Conservation (phyloP, 139 green algal genomes). For the Coccomyxa sp. region DNA sequence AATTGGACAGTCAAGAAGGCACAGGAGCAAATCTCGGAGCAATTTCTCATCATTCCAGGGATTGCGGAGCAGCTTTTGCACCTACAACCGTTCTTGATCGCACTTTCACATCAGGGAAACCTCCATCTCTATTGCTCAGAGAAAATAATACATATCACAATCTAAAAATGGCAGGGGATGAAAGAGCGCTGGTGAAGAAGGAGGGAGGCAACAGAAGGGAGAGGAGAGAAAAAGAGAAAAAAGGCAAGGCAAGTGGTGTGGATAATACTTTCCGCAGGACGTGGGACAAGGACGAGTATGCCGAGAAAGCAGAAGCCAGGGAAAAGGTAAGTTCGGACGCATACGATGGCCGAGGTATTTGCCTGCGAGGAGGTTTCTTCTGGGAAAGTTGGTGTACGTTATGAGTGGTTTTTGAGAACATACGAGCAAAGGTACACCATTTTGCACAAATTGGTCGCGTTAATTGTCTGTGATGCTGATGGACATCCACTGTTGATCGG, state of each 20-base stretch:
- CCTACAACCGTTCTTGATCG: no score
- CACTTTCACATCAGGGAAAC: not conserved
- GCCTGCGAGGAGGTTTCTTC: no score
- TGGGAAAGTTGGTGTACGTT: no score
- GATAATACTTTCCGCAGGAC: slow-evolving; percentile 61
- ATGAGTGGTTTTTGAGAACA: no score
- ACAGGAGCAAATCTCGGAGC: no score
- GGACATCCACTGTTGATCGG: not conserved
- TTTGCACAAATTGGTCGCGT: not conserved
- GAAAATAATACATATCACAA: not conserved
- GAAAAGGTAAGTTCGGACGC: slow-evolving; percentile 37
- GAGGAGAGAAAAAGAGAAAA: not conserved
- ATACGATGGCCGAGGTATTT: not conserved
- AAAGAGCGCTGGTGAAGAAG: not conserved
- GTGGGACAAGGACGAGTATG: slow-evolving; percentile 81
- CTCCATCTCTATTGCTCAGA: not conserved
- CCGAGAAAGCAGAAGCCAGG: slow-evolving; percentile 57
- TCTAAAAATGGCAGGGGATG: not conserved
- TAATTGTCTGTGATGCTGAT: not conserved
- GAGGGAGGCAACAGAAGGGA: not conserved
- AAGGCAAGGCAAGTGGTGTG: slow-evolving; percentile 21
- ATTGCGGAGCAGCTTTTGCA: no score
- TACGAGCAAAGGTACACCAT: no score
- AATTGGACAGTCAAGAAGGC: no score
- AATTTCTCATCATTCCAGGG: no score